Evolutionary conservation across 2,329 filamentous ascomycete genomes (phyloP), one percentile per base, ranked within the genome.

Genomic region (Colletotrichum kahawae): DNA sequence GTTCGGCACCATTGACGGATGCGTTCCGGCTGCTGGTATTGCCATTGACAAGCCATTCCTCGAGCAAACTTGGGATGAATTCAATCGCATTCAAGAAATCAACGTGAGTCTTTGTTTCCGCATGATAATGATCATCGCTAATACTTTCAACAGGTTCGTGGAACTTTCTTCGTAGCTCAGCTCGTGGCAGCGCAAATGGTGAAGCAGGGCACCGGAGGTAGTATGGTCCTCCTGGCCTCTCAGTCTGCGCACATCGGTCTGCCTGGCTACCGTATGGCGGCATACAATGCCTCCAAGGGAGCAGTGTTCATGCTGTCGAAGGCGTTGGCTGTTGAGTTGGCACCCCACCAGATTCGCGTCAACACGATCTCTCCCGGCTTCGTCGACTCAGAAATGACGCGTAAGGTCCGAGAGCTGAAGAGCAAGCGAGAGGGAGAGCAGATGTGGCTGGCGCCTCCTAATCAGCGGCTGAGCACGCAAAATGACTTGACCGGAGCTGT

Each of bases 261-360:
- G 4, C 83, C 83, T 0, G 81, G 81, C 4, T 82, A 85, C 72
- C 78, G 82, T 18, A 83, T 84, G 82, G 84, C 85, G 1, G 84
- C 84, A 4, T 88, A 88, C 77, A 85, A 85, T 59, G 84, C 85
- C 5, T 85, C 84, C 12, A 88, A 87, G 76, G 85, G 84, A 10
- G 86, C 80, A 3, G 79, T 87, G 4, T 75, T 84, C 29, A 83
- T 85, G 81, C 81, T 87, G 3, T 82, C 82, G n/a, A 84, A 83
- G 70, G 83, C 81, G 1, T 78, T 86, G 2, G 83, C 79, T 0
- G 84, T 84, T 8, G 84, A 87, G 71, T 77, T 86, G 21, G 85
- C 83, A 2, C 82, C 81, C 0, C 79, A 82, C 36, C 79, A 77
- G 1, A 85, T 85, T 64, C 79, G 83, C 0, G 82, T 85, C 34